Evolutionary conservation across 768 basidiomycete genomes (phyloP).

Genomic region (Boletus bicolor): DNA sequence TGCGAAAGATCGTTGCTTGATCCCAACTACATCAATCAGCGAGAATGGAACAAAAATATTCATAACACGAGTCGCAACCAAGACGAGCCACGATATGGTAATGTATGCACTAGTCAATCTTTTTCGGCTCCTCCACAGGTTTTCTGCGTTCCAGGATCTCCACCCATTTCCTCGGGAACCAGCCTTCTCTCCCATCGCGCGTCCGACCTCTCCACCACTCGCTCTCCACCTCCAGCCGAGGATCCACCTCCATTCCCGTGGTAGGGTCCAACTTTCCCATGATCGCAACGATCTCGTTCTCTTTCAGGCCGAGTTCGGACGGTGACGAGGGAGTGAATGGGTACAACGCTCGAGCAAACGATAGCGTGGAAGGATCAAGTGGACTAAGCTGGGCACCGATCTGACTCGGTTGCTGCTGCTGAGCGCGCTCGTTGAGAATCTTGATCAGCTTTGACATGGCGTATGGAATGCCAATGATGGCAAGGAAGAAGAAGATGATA

Average conservation of each 20-base stretch:
- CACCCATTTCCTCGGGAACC: slow-evolving; percentile 93
- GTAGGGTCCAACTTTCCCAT: slow-evolving; percentile 74
- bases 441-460: slow-evolving; percentile 89
- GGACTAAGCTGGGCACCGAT: slow-evolving; percentile 41
- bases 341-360: slow-evolving; percentile 82
- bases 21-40: not conserved
- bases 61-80: not conserved
- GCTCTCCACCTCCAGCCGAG: slow-evolving; percentile 52
- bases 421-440: slow-evolving; percentile 64
- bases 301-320: slow-evolving; percentile 75
- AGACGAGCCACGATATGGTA: not conserved
- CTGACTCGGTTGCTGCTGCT: slow-evolving; percentile 42
- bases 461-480: slow-evolving; percentile 89
- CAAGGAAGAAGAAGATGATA: slow-evolving; percentile 87
- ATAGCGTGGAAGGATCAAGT: slow-evolving; percentile 74
- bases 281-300: slow-evolving; percentile 93
- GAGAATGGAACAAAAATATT: not conserved
- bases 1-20: too few species aligned
- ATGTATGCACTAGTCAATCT: slow-evolving; percentile 32
- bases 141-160: slow-evolving; percentile 58
- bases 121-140: slow-evolving; percentile 36
- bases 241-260: slow-evolving; percentile 66
- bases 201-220: slow-evolving; percentile 98
- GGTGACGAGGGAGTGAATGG: slow-evolving; percentile 72
- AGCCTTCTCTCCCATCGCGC: slow-evolving; percentile 87